Percentiles rank a stretch among this genome's conserved stretches.
These are phyloP conservation scores for Entomortierella chlamydospora DNA, from an alignment of 192 early-diverging fungal genomes.

Conservation along the genomic window DNA sequence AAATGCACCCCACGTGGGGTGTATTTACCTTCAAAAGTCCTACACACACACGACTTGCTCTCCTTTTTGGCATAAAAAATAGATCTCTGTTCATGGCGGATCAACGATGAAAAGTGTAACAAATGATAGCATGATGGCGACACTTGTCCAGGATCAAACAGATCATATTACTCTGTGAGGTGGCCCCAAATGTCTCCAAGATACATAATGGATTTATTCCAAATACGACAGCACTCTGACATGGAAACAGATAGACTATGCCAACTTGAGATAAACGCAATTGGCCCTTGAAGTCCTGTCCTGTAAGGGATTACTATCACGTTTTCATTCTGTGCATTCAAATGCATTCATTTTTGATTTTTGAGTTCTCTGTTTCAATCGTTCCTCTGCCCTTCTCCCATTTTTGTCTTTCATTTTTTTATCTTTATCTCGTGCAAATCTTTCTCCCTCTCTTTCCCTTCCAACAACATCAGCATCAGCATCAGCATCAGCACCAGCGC, in stretches of 20 bases:
- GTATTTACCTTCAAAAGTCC: background rate
- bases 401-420: background rate
- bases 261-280: background rate
- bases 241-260: too few relatives aligned
- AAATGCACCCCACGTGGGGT: background rate
- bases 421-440: background rate
- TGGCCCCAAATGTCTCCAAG: too few relatives aligned
- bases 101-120: too few relatives aligned
- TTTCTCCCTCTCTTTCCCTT: background rate
- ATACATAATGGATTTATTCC: too few relatives aligned
- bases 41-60: background rate
- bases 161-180: too few relatives aligned
- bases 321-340: background rate
- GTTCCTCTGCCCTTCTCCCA: background rate
- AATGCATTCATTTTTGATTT: too few relatives aligned
- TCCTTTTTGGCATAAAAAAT: background rate
- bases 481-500: too few relatives aligned
- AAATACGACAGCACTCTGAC: too few relatives aligned
- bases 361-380: conserved; percentile 1
- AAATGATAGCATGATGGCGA: too few relatives aligned
- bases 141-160: too few relatives aligned
- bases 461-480: too few relatives aligned
- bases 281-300: background rate
- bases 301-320: conserved; percentile 11
- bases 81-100: too few relatives aligned